These are phyloP conservation scores for Clavariopsis aquatica DNA, from an alignment of 495 filamentous ascomycete genomes.

Conservation along the genomic window DNA sequence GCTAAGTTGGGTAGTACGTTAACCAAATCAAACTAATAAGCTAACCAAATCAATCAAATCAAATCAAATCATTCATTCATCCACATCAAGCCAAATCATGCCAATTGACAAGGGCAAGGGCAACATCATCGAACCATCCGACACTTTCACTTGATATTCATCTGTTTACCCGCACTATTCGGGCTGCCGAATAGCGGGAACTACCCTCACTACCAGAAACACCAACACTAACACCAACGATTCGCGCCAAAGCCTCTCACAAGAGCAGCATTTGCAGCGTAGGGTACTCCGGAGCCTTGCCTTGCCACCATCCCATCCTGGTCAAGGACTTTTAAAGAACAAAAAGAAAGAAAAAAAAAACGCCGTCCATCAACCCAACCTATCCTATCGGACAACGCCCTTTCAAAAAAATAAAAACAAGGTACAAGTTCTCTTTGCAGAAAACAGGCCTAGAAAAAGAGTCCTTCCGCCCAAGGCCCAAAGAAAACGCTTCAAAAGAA, in stretches of 20 bases:
- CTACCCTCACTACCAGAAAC: background rate
- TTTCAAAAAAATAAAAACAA: background rate
- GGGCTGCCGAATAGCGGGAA: background rate
- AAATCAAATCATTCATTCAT: no score
- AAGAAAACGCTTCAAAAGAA: background rate
- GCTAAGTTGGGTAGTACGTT: no score
- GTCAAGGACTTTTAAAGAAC: background rate
- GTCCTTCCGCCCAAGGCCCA: slow-evolving; percentile 1
- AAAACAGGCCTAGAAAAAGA: background rate
- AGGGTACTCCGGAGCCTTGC: background rate
- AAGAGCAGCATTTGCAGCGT: background rate
- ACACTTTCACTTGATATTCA: background rate
- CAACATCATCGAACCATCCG: background rate
- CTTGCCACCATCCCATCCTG: background rate
- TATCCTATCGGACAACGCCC: background rate
- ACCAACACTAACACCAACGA: background rate
- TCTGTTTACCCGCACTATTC: background rate
- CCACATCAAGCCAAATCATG: background rate
- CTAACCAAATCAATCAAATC: no score
- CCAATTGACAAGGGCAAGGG: background rate
- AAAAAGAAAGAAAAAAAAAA: background rate
- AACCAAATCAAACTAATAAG: no score
- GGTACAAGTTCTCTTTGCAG: no score
- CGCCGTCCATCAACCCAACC: background rate
- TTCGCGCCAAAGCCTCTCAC: background rate